These are phyloP conservation scores for Vitis hybrid DNA, from an alignment of 177 flowering plant species.

Conservation along the genomic window DNA sequence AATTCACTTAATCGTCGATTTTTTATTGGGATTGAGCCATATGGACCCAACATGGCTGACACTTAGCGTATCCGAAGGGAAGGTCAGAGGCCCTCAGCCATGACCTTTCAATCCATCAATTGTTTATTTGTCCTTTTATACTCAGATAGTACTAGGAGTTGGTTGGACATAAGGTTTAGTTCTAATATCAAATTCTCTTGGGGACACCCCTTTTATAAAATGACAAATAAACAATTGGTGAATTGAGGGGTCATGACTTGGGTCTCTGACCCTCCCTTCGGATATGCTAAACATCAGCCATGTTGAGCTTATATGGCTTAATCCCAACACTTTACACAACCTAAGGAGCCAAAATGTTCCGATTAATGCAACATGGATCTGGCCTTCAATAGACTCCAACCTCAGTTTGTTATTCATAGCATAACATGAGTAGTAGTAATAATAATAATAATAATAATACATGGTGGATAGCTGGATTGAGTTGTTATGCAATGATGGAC, in stretches of 20 bases:
- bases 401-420: no score
- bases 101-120: rapidly evolving
- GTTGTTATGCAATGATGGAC: no score
- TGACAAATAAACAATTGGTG: rapidly evolving
- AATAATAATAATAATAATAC: no score
- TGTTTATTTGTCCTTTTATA: no score
- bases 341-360: no score
- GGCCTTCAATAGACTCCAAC: no score
- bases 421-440: no score
- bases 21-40: no score
- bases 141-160: rapidly evolving
- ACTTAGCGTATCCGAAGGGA: rapidly evolving
- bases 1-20: rapidly evolving
- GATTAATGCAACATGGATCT: no score
- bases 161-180: rapidly evolving
- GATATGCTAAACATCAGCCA: rapidly evolving
- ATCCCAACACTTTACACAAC: no score
- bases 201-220: rapidly evolving
- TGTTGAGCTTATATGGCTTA: rapidly evolving
- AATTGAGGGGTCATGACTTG: rapidly evolving
- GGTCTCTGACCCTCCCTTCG: rapidly evolving
- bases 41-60: rapidly evolving
- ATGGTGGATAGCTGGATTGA: no score
- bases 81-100: rapidly evolving
- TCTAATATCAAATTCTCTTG: rapidly evolving